These are phyloP conservation scores for Apiospora rasikravindrae DNA, from an alignment of 2,329 filamentous ascomycete genomes.

Conservation along the genomic window DNA sequence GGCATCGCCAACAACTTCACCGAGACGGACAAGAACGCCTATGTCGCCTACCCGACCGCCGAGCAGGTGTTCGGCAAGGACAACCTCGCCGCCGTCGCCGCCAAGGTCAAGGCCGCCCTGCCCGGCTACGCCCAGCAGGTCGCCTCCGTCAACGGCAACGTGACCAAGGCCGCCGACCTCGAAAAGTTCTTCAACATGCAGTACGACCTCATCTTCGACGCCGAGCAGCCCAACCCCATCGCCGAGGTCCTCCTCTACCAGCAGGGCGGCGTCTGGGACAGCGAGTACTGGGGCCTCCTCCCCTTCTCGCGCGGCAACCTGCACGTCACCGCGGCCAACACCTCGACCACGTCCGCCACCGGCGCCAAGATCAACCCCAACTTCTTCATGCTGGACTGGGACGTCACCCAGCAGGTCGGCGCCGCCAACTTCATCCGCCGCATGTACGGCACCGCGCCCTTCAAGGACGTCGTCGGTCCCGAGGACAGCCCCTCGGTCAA, in stretches of 20 bases:
- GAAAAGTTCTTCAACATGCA: conserved; percentile 25
- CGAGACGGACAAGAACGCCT: conserved; percentile 20
- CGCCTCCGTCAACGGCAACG: conserved; percentile 23
- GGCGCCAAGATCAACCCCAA: conserved; percentile 43
- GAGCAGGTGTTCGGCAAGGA: conserved; percentile 20
- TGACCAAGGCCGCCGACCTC: conserved; percentile 23
- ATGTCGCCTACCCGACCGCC: conserved; percentile 23
- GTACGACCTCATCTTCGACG: conserved; percentile 25
- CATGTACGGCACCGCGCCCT: conserved; percentile 27
- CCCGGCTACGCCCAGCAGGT: conserved; percentile 20
- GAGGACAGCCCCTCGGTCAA: conserved; percentile 28
- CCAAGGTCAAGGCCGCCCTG: conserved; percentile 19
- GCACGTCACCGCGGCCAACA: conserved; percentile 21
- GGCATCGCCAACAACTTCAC: conserved; percentile 35
- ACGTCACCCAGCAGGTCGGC: conserved; percentile 40
- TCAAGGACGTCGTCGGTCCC: conserved; percentile 19
- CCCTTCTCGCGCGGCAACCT: conserved; percentile 26
- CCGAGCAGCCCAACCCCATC: conserved; percentile 18
- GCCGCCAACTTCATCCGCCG: conserved; percentile 35
- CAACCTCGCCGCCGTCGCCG: conserved; percentile 7
- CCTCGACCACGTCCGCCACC: conserved; percentile 2
- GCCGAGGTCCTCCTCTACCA: conserved; percentile 21
- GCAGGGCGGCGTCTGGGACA: conserved; percentile 19
- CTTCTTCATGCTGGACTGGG: conserved; percentile 47
- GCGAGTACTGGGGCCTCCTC: conserved; percentile 23